Percentiles rank a stretch among this genome's conserved stretches.
Evolutionary conservation across 2,329 filamentous ascomycete species (phyloP).

Genomic region (Phialemonium atrogriseum): DNA sequence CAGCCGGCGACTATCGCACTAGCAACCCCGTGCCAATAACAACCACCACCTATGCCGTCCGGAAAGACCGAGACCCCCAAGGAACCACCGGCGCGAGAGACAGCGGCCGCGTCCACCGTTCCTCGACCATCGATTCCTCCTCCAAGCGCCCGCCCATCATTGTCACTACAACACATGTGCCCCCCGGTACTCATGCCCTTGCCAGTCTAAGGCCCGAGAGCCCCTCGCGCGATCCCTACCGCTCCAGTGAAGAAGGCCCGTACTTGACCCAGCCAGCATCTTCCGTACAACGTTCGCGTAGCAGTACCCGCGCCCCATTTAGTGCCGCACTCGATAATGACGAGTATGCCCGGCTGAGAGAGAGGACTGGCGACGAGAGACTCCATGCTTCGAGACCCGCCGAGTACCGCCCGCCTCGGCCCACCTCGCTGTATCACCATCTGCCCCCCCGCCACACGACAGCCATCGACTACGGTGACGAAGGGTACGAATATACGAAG

Average conservation of each 20-base stretch:
- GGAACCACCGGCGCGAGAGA: slow-evolving; percentile 41
- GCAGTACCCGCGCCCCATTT: slow-evolving; percentile 31
- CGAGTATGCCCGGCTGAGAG: slow-evolving; percentile 40
- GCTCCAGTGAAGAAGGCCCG: slow-evolving; percentile 38
- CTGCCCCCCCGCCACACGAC: slow-evolving; percentile 33
- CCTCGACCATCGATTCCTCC: slow-evolving; percentile 41
- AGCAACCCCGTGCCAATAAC: slow-evolving; percentile 30
- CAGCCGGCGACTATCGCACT: slow-evolving; percentile 21
- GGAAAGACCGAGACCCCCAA: slow-evolving; percentile 34
- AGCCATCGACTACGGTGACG: slow-evolving; percentile 45
- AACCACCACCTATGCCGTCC: slow-evolving; percentile 48
- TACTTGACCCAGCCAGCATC: slow-evolving; percentile 52
- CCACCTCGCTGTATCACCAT: slow-evolving; percentile 35
- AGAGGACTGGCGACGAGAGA: slow-evolving; percentile 36
- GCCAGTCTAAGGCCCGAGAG: slow-evolving; percentile 30
- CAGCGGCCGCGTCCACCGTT: slow-evolving; percentile 39
- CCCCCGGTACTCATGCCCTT: slow-evolving; percentile 24
- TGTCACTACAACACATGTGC: slow-evolving; percentile 42
- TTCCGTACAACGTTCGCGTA: slow-evolving; percentile 40
- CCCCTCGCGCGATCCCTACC: slow-evolving; percentile 43
- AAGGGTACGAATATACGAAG: slow-evolving; percentile 57
- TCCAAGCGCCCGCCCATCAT: slow-evolving; percentile 43
- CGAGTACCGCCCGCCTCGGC: slow-evolving; percentile 40
- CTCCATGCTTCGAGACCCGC: slow-evolving; percentile 32
- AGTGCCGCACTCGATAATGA: slow-evolving; percentile 42